Base-by-base conservation (phyloP, 805 yeast species). In the Wickerhamiella sorbophila region DNA sequence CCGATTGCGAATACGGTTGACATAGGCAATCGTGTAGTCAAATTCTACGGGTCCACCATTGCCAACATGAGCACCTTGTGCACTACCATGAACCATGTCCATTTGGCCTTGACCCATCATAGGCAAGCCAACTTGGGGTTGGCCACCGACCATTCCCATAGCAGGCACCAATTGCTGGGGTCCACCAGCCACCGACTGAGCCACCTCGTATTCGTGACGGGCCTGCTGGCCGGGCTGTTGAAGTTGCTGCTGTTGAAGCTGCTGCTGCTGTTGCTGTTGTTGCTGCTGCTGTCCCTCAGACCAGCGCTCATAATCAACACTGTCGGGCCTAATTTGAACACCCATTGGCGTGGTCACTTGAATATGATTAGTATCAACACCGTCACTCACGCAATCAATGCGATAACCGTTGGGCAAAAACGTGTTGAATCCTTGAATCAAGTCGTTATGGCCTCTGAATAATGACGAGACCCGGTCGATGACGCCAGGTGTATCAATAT, bases 401-500 rank as follows among this genome's bases (percentile, higher is more conserved):
- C 79, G 56, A 63, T 86, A 91, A 2, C 98, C 99, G 18, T 94
- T 95, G 1, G 99, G 99, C 51, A 91, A 69, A 58, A 91, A 91
- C 1, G 99, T 88, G 64, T 91, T 91, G 63, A 91, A 93, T 0
- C 99, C 98, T 62, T 91, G 97, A 48, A 91, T 88, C 55, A 91
- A 69, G 42, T 60, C 75, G 1, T 95, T 95, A 60, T 86, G 95
- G 12, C 96, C 97, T 48, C 87, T 74, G 60, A 91, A 91, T 43
- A 91, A 65, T 1, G 81, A 72, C 0, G 95, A 84, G 1, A 91
- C 98, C 44, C 98, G 70, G 59, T 88, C 95, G 57, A 91, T 91
- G 22, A 91, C 99, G 29, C 97, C 99, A 0, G 97, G 98, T 0
- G 99, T 91, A 60, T 91, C 97, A 53, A 91, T 87, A 47, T 77